phyloP scores from a whole-genome alignment of 768 basidiomycete species.

The Tulasnella sp. region DNA sequence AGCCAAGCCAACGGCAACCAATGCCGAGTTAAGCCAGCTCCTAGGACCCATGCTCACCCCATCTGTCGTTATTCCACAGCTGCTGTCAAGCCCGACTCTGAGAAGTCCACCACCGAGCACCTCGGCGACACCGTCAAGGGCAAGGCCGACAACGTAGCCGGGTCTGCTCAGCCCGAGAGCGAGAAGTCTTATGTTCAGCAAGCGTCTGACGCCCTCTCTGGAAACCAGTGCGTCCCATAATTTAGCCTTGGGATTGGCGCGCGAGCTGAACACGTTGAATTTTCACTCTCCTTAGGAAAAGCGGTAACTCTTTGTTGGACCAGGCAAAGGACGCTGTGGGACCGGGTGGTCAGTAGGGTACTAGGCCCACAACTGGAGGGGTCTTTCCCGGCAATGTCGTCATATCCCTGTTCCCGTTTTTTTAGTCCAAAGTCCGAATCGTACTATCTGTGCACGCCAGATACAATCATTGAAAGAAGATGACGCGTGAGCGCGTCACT shows the following conservation, averaged over 20 bases:
- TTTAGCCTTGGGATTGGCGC: neutral
- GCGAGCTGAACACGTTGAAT: neutral
- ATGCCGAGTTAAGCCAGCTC: no score
- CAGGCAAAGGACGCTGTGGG: slow-evolving; percentile 46
- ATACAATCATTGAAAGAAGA: no score
- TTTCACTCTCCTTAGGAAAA: neutral
- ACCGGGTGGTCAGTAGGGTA: no score
- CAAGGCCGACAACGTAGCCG: slow-evolving; percentile 17
- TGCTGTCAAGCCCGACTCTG: slow-evolving; percentile 20
- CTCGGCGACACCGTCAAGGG: slow-evolving; percentile 48
- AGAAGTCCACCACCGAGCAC: slow-evolving; percentile 26
- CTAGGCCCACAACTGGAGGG: no score
- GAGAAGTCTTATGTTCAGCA: slow-evolving; percentile 45
- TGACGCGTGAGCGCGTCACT: no score
- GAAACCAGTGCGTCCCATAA: slow-evolving; percentile 24
- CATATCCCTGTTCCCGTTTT: no score
- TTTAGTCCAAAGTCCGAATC: no score
- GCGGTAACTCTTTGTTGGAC: slow-evolving; percentile 26
- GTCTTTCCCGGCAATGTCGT: no score
- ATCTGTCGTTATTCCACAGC: neutral
- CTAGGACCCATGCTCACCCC: no score
- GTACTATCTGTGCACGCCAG: no score
- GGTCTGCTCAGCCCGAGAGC: slow-evolving; percentile 22
- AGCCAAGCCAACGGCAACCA: slow-evolving; percentile 21
- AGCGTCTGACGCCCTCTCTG: slow-evolving; percentile 36